Evolutionary conservation across 2,329 filamentous ascomycete genomes (phyloP), one percentile per base, ranked within the genome.

Genomic region (Epichloe glyceriae): DNA sequence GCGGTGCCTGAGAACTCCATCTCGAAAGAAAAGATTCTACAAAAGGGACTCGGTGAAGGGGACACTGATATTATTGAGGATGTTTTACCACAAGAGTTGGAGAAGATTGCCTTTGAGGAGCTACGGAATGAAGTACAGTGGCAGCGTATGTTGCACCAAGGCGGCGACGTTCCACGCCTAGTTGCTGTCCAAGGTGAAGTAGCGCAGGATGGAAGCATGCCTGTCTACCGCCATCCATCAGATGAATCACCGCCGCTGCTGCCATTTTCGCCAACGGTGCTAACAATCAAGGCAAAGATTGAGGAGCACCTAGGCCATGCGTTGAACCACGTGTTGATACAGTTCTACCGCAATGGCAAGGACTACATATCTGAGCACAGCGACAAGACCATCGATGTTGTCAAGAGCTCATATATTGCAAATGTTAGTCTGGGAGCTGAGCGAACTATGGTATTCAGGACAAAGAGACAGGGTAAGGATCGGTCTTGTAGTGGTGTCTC

Each of bases 321-420:
- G 1, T 69, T 98, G 41, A 98, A 98, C 61, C 93, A 98, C 63
- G 90, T 83, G 1, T 71, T 98, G 46, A 94, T 98, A 44, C 93
- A 98, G 62, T 79, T 89, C 52, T 98, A 98, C 62, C 86, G 93
- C n/a, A 77, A 78, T 57, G 88, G 91, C 3, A 81, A 80, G 46
- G 93, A 98, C 67, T 88, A 88, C 63, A 98, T 98, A 55, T 93
- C 88, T 0, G 93, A 98, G 63, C 93, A 98, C 62, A 94, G 88
- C 39, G 93, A 98, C 65, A 98, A 98, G 69, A 95, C 91, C 0
- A 73, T 98, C 22, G 93, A 98, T 64, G 93, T 98, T 51, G 82
- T 81, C 12, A 80, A 78, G 26, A 82, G 76, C 4, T 93, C 86
- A 22, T 90, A 76, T 53, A 95, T 98, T 57, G 88, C 90, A 56